These are phyloP conservation scores for Xerocomellus chrysenteron DNA, from an alignment of 768 basidiomycete species.

Conservation along the genomic window DNA sequence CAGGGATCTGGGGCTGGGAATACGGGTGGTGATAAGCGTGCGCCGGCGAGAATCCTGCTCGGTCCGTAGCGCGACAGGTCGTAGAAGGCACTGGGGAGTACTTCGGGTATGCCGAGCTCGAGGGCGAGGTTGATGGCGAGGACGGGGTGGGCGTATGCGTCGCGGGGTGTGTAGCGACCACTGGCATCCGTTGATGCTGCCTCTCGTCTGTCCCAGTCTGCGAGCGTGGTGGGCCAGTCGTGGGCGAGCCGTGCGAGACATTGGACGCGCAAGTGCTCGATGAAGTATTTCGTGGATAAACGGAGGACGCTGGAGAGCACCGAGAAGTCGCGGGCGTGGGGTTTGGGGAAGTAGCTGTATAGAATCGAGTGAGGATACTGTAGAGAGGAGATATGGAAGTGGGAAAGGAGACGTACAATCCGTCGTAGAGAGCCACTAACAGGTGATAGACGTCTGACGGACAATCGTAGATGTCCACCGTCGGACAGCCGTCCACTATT, in stretches of 20 bases:
- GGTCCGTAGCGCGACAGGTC: constrained; percentile 73
- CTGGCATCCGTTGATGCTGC: constrained; percentile 46
- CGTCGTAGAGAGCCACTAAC: constrained; percentile 70
- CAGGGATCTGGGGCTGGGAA: constrained; percentile 27
- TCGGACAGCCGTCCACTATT: constrained; percentile 56
- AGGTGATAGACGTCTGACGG: constrained; percentile 69
- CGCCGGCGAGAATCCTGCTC: constrained; percentile 62
- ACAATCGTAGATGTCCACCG: constrained; percentile 61
- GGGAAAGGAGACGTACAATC: constrained; percentile 52
- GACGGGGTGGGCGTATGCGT: constrained; percentile 62
- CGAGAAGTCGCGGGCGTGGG: constrained; percentile 54
- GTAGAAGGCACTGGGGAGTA: constrained; percentile 73
- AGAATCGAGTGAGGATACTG: not conserved
- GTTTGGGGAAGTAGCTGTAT: constrained; percentile 53
- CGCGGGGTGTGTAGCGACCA: constrained; percentile 60
- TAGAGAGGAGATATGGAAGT: not conserved
- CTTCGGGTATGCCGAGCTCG: constrained; percentile 53
- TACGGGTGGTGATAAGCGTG: constrained; percentile 35
- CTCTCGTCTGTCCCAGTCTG: constrained; percentile 70
- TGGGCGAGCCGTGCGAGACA: constrained; percentile 57
- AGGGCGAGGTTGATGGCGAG: constrained; percentile 68
- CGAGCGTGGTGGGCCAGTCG: constrained; percentile 69
- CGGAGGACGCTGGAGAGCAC: constrained; percentile 64
- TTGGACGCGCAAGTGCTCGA: constrained; percentile 60
- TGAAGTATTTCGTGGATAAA: constrained; percentile 73